A percentile compares a stretch with the other conserved stretches of the same genome.
Evolutionary conservation across 116 monocot genomes (phyloP).

Genomic region (Papilionanthe hybrid): DNA sequence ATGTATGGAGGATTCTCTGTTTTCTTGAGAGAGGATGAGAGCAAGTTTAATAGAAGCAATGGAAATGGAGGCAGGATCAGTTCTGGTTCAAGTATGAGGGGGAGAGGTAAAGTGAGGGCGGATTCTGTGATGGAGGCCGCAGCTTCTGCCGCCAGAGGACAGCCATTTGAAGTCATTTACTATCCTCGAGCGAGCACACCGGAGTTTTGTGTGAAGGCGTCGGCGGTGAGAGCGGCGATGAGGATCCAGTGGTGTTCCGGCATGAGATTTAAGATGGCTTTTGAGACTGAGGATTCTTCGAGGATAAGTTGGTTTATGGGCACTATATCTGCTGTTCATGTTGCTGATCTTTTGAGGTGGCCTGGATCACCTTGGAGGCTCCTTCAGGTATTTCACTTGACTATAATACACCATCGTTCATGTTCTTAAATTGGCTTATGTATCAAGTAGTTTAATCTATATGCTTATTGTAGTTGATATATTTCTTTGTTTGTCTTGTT

Average conservation of each 20-base stretch:
- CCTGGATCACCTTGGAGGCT: constrained; percentile 81
- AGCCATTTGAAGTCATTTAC: constrained; percentile 84
- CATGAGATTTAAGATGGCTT: constrained; percentile 94
- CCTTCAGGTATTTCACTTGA: constrained; percentile 49
- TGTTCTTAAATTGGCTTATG: not conserved
- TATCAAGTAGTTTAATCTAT: not conserved
- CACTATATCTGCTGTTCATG: constrained; percentile 59
- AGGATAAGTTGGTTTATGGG: constrained; percentile 98
- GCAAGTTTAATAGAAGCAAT: constrained; percentile 33
- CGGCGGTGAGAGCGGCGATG: constrained; percentile 50
- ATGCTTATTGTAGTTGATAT: not conserved
- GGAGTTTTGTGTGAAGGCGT: constrained; percentile 76
- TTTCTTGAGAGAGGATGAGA: constrained; percentile 54
- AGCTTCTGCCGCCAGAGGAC: constrained; percentile 44
- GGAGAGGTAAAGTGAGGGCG: constrained; percentile 39
- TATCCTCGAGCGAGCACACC: constrained; percentile 84
- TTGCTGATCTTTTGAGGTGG: constrained; percentile 66
- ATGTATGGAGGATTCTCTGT: constrained; percentile 37
- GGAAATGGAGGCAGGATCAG: constrained; percentile 14
- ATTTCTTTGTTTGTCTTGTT: not conserved
- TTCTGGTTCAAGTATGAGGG: constrained; percentile 15
- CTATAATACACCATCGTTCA: not conserved
- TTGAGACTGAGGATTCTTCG: constrained; percentile 85
- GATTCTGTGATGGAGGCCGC: constrained; percentile 64
- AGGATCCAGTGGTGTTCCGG: constrained; percentile 68